Conservation (phyloP, 495 filamentous ascomycete species). For the Tuber brumale region DNA sequence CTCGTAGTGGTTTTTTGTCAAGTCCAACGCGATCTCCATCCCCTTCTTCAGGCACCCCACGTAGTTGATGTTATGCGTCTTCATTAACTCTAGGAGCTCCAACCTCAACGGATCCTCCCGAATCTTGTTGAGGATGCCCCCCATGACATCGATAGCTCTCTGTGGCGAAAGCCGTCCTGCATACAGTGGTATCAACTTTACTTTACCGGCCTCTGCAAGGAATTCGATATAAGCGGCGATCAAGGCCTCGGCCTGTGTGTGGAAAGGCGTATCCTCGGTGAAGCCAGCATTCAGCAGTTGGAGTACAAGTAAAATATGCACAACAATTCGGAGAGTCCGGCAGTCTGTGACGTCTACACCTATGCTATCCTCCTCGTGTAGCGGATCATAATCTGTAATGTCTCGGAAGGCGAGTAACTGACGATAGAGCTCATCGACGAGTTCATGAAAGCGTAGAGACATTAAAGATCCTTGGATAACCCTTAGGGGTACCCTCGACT, state of each 20-base stretch:
- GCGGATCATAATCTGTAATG: constrained; percentile 30
- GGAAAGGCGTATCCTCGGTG: constrained; percentile 36
- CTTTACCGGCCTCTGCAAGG: constrained; percentile 60
- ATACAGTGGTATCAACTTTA: constrained; percentile 76
- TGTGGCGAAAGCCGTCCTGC: constrained; percentile 61
- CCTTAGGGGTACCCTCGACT: constrained; percentile 34
- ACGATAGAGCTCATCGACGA: constrained; percentile 29
- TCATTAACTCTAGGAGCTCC: constrained; percentile 51
- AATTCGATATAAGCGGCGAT: constrained; percentile 75
- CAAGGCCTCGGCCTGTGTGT: constrained; percentile 51
- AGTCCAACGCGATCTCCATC: constrained; percentile 31
- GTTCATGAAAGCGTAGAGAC: constrained; percentile 27
- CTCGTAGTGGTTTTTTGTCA: constrained; percentile 26
- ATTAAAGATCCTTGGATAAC: constrained; percentile 39
- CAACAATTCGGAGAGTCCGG: constrained; percentile 50
- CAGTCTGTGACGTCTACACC: constrained; percentile 32
- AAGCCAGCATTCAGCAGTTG: constrained; percentile 45
- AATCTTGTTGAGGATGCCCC: constrained; percentile 57
- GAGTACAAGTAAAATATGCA: constrained; percentile 54
- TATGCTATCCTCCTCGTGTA: constrained; percentile 18
- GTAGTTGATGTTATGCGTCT: constrained; percentile 51
- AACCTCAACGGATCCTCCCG: constrained; percentile 52
- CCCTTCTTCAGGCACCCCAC: constrained; percentile 48
- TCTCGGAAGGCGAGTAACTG: constrained; percentile 27
- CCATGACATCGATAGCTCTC: constrained; percentile 47